phyloP scores from a whole-genome alignment of 495 filamentous ascomycete genomes.

The Xylaria grammica region DNA sequence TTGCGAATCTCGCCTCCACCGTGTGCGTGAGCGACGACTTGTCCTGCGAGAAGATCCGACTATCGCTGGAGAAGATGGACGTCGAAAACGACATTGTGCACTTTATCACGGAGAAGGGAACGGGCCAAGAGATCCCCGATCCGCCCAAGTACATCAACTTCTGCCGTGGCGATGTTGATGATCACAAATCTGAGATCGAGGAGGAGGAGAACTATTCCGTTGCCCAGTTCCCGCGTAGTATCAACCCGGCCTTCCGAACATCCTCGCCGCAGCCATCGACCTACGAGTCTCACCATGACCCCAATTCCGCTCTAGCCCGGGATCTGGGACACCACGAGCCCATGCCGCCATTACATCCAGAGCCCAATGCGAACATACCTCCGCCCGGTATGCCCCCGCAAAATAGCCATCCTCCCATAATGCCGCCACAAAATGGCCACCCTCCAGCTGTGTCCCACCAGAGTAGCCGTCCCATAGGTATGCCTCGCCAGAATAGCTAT shows the following conservation, averaged over 20 bases:
- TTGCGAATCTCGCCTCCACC: constrained; percentile 95
- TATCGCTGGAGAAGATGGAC: constrained; percentile 92
- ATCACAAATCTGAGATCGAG: constrained; percentile 78
- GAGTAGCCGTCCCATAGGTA: background rate
- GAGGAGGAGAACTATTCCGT: constrained; percentile 89
- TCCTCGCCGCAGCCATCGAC: constrained; percentile 83
- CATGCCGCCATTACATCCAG: constrained; percentile 27
- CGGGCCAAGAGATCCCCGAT: constrained; percentile 96
- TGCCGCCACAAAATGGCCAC: background rate
- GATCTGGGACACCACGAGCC: constrained; percentile 65
- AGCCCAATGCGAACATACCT: background rate
- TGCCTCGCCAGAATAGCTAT: background rate
- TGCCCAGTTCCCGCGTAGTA: constrained; percentile 91
- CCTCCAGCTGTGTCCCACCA: constrained; percentile 6
- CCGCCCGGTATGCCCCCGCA: background rate
- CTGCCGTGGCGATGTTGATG: constrained; percentile 85
- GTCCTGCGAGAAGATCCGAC: constrained; percentile 95
- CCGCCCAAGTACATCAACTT: constrained; percentile 99
- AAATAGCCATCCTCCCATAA: background rate
- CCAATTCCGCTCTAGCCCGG: constrained; percentile 68
- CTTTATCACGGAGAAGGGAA: constrained; percentile 90
- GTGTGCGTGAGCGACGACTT: constrained; percentile 99
- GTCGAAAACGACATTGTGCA: constrained; percentile 91
- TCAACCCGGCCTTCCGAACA: constrained; percentile 92
- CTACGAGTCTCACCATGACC: constrained; percentile 88